Evolutionary conservation across 164 flowering plant species (phyloP).

Genomic region (Umbilicus rupestris): DNA sequence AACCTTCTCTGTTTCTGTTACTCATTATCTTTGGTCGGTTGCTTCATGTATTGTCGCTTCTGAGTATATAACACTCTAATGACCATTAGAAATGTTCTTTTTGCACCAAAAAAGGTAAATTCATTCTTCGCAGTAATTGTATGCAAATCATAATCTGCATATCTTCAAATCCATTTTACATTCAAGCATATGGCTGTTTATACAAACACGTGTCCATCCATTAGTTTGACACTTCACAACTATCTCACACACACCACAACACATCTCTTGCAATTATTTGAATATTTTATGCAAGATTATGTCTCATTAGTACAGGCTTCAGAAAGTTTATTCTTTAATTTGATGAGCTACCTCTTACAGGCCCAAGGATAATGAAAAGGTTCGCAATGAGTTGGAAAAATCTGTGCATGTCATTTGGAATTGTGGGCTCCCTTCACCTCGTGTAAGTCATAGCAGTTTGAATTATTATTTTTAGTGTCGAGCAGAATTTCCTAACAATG

Average conservation of each 20-base stretch:
- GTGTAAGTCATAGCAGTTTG: conserved; percentile 38
- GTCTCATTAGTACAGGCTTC: neutral
- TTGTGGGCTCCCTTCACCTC: conserved; percentile 82
- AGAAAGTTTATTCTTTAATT: neutral
- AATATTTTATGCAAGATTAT: neutral
- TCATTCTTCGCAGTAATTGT: neutral
- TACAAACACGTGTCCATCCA: neutral
- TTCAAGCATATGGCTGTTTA: too few species aligned
- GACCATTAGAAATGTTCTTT: neutral
- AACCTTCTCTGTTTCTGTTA: neutral
- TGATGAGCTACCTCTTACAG: conserved; percentile 18
- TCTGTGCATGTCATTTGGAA: conserved; percentile 89
- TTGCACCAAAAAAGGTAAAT: neutral
- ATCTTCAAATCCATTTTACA: too few species aligned
- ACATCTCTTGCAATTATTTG: neutral
- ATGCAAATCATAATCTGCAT: too few species aligned
- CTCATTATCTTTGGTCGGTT: neutral
- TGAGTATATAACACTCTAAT: neutral
- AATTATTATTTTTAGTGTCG: neutral
- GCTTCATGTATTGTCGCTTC: neutral
- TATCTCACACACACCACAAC: neutral
- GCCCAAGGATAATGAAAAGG: conserved; percentile 67
- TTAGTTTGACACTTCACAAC: too few species aligned
- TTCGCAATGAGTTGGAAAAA: conserved; percentile 58
- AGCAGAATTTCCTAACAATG: neutral